Evolutionary conservation across 768 basidiomycete species (phyloP), one percentile per base, ranked within the genome.

Genomic region (Chiua virens): DNA sequence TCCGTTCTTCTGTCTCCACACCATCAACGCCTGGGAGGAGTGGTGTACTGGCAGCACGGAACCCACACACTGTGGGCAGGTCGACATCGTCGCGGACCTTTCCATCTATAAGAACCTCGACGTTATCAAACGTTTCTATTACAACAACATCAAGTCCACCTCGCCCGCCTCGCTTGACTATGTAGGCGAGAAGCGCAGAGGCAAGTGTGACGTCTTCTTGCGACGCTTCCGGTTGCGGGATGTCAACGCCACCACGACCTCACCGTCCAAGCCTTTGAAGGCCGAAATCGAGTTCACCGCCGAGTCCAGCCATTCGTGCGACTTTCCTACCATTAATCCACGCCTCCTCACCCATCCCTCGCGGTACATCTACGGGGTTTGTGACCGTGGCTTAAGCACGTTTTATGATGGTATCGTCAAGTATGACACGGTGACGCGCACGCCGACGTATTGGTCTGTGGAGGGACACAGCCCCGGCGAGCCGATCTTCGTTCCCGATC

Each of bases 1-100:
- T 41, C 64, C 72, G 0, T 75, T 74, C 61, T 75, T 74, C 57
- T 65, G 60, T 49, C 75, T 75, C 61, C 74, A 75, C 48, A 53
- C 61, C 23, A 15, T 74, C 52, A 75, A 75, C n/a, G 69, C 74
- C 1, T 75, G 68, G 66, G 73, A 75, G 36, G 58, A 54, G 8
- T 47, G 53, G 8, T 61, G n/a, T n/a, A n/a, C 56, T 8, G 25
- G 5, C 18, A 41, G 58, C 10, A 55, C 58, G 1, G 62, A 68
- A 39, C 49, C 61, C 20, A 15, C 34, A 7, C 15, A 17, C 15
- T 34, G 34, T 5, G 53, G 54, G 4, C 64, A 65, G 27, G 58
- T 62, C 30, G 69, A 71, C 52, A 59, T 74, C 42, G 20, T 71
- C 32, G 65, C 74, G 18, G 71, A 75, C 55, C 58, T 75, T 32